Evolutionary conservation across 2,329 filamentous ascomycete genomes (phyloP).

Genomic region (Calonectria leucothoes): DNA sequence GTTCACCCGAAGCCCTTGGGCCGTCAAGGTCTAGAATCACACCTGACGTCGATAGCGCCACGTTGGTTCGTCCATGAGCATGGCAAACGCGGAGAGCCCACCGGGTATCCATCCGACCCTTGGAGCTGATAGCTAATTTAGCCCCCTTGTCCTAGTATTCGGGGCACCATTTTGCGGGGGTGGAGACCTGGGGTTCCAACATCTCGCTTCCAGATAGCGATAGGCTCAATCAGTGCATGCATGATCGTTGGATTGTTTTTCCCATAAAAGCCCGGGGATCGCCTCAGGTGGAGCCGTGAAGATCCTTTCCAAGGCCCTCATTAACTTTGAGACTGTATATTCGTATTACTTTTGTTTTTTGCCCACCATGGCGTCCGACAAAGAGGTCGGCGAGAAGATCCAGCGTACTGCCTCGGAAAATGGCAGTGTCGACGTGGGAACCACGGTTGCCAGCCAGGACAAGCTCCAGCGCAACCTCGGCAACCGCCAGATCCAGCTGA

Average conservation of each 20-base stretch:
- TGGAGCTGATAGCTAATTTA: conserved; percentile 1
- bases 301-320: background rate
- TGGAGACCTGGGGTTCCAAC: background rate
- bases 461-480: conserved; percentile 24
- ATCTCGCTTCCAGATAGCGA: conserved; percentile 1
- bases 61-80: background rate
- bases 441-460: conserved; percentile 6
- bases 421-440: conserved; percentile 19
- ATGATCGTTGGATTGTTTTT: background rate
- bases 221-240: background rate
- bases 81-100: background rate
- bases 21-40: background rate
- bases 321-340: conserved; percentile 2
- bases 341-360: background rate
- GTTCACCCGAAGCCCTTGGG: background rate
- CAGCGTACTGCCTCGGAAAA: conserved; percentile 7
- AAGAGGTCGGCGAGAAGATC: conserved; percentile 22
- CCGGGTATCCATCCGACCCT: background rate
- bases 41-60: background rate
- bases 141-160: background rate
- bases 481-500: conserved; percentile 29
- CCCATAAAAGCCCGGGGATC: background rate
- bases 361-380: conserved; percentile 18
- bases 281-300: background rate
- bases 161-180: background rate